Evolutionary conservation across 2,329 filamentous ascomycete species (phyloP).

Genomic region (Fusarium sp.): DNA sequence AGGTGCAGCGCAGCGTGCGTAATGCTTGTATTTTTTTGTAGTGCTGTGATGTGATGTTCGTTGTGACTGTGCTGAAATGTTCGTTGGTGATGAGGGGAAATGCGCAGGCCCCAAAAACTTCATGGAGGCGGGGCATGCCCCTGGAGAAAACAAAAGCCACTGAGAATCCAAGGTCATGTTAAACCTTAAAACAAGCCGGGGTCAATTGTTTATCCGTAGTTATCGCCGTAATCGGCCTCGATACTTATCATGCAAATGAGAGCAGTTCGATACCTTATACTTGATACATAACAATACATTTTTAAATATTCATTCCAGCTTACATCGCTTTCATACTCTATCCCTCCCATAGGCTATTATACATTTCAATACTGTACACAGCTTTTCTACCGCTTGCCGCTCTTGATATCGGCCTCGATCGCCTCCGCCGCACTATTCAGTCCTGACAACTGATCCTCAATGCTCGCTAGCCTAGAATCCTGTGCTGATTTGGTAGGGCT

Average conservation of each 20-base stretch:
- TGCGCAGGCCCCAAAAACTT: constrained; percentile 39
- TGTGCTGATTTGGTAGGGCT: not conserved
- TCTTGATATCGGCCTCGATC: constrained; percentile 35
- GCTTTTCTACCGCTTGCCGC: constrained; percentile 34
- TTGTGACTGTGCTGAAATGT: constrained; percentile 55
- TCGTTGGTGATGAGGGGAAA: constrained; percentile 49
- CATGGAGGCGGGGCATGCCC: constrained; percentile 7
- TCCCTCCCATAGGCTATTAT: constrained; percentile 32
- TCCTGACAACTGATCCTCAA: constrained; percentile 33
- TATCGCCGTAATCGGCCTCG: constrained; percentile 23
- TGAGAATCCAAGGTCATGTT: not conserved
- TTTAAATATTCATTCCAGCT: constrained; percentile 22
- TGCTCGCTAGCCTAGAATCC: constrained; percentile 16
- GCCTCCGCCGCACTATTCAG: constrained; percentile 28
- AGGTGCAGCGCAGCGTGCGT: not conserved
- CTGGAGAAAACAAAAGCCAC: not conserved
- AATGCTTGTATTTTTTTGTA: constrained; percentile 3
- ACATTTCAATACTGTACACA: constrained; percentile 38
- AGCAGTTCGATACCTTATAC: not conserved
- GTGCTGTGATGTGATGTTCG: constrained; percentile 36
- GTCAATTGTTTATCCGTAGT: constrained; percentile 28
- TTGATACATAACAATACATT: not conserved
- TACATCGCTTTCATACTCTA: constrained; percentile 26
- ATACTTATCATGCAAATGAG: not conserved
- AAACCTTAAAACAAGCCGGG: not conserved